Conservation (phyloP, 768 basidiomycete species). For the Rhodotorula taiwanensis region DNA sequence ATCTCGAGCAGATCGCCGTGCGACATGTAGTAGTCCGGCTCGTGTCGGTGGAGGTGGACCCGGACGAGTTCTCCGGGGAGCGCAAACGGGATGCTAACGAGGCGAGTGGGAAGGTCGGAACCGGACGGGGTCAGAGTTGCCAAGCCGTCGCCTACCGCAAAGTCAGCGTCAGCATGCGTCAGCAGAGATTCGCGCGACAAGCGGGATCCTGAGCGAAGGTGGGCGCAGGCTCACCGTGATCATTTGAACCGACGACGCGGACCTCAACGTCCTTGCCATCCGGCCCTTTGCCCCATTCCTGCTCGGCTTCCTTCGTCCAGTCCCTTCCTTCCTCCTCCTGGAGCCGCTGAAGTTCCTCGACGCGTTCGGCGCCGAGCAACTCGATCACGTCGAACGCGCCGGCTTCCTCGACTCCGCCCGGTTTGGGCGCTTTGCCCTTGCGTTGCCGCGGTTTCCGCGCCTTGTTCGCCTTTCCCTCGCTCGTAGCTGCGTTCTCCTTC, state of each 20-base stretch:
- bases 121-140: conserved; percentile 50
- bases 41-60: conserved; percentile 64
- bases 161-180: background rate
- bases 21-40: conserved; percentile 58
- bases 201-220: background rate
- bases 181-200: background rate
- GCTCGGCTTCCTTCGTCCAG: conserved; percentile 55
- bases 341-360: conserved; percentile 47
- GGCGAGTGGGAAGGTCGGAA: conserved; percentile 59
- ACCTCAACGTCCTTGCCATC: conserved; percentile 54
- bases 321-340: conserved; percentile 49
- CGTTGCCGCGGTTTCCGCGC: background rate
- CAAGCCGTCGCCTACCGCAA: conserved; percentile 58
- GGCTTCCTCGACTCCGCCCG: conserved; percentile 36
- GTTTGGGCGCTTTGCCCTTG: conserved; percentile 32
- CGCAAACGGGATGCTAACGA: conserved; percentile 71
- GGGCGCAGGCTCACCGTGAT: conserved; percentile 57
- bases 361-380: conserved; percentile 59
- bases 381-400: conserved; percentile 62
- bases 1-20: conserved; percentile 67
- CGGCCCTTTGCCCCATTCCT: conserved; percentile 38
- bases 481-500: background rate
- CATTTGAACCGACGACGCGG: conserved; percentile 56
- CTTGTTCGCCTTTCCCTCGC: background rate
- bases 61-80: conserved; percentile 75